Conservation (phyloP, 306 rosid species). For the Hylodesmum podocarpum region DNA sequence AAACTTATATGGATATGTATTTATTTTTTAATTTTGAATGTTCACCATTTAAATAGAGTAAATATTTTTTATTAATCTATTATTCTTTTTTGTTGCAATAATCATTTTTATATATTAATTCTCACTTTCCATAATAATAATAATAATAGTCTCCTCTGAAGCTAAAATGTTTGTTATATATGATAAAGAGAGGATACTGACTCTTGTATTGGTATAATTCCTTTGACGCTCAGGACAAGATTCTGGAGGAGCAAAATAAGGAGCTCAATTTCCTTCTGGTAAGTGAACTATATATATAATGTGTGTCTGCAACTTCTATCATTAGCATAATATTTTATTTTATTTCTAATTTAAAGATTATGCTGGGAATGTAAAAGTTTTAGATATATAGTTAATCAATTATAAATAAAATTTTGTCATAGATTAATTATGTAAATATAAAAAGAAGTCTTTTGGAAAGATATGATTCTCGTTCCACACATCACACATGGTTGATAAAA, state of each 20-base stretch:
- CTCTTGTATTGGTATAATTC: conserved; percentile 1
- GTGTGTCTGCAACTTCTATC: not conserved
- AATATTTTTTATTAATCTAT: not conserved
- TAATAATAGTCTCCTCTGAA: not conserved
- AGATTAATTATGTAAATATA: too few species aligned
- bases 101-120: not conserved
- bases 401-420: too few species aligned
- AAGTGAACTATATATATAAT: conserved; percentile 9
- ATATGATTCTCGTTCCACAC: not conserved
- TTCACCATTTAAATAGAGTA: not conserved
- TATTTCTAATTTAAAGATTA: too few species aligned
- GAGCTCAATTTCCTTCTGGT: conserved; percentile 76
- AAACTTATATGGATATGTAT: not conserved
- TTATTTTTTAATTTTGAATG: not conserved
- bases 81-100: not conserved
- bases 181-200: not conserved
- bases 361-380: too few species aligned
- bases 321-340: not conserved
- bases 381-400: too few species aligned
- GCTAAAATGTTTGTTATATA: not conserved
- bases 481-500: not conserved
- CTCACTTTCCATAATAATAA: not conserved
- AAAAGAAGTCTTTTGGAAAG: too few species aligned
- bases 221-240: conserved; percentile 40
- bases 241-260: conserved; percentile 66